Percentiles rank a stretch among this genome's conserved stretches.
Evolutionary conservation across 139 green algal species (phyloP).

Genomic region (Eudorina sp.): DNA sequence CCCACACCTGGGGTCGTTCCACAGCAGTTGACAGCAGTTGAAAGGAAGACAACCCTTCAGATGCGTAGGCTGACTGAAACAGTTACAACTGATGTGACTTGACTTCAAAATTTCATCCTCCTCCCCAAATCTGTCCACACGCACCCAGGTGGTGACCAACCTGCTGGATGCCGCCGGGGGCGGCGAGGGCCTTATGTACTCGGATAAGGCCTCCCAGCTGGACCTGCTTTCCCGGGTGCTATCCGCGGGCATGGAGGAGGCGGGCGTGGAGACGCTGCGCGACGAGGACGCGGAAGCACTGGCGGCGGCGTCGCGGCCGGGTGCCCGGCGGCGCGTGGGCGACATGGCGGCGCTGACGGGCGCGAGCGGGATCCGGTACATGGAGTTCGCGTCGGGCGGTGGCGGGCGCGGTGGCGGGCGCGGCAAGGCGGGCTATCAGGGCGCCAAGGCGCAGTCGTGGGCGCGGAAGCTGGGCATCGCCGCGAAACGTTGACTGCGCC

Average conservation of each 20-base stretch:
- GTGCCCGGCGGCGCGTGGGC: slow-evolving; percentile 68
- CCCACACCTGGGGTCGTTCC: too few species aligned
- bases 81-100: too few species aligned
- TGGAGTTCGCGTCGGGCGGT: slow-evolving; percentile 73
- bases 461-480: slow-evolving; percentile 32
- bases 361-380: slow-evolving; percentile 79
- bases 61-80: too few species aligned
- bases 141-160: slow-evolving; percentile 86
- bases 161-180: slow-evolving; percentile 72
- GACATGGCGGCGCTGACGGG: slow-evolving; percentile 84
- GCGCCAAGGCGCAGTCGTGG: slow-evolving; percentile 42
- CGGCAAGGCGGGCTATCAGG: slow-evolving; percentile 22
- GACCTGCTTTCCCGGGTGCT: slow-evolving; percentile 81
- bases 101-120: not conserved
- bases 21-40: too few species aligned
- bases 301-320: slow-evolving; percentile 30
- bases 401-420: not conserved
- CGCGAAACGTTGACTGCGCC: slow-evolving; percentile 10
- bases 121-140: not conserved
- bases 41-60: too few species aligned
- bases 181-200: slow-evolving; percentile 18
- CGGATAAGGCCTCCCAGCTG: slow-evolving; percentile 28
- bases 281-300: slow-evolving; percentile 60
- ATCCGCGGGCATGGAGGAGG: slow-evolving; percentile 77
- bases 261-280: slow-evolving; percentile 72